Percentiles rank a stretch among this genome's conserved stretches.
Conservation (phyloP, 2,329 filamentous ascomycete species). For the Ustilaginoidea virens region DNA sequence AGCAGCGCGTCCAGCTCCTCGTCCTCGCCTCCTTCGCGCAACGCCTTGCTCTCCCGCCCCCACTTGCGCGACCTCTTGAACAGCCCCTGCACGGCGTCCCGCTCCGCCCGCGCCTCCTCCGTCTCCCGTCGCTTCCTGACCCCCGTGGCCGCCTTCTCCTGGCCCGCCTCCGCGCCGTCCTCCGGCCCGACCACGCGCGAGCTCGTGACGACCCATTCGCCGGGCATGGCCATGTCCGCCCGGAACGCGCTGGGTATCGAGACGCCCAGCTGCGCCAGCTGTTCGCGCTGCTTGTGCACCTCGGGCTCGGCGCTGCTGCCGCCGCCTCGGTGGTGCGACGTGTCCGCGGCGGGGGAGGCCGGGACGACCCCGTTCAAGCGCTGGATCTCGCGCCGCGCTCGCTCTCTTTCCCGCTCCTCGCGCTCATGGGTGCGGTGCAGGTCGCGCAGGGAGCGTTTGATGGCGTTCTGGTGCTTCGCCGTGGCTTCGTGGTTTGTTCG, state of each 20-base stretch:
- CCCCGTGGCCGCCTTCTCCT: conserved; percentile 31
- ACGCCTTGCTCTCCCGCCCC: conserved; percentile 37
- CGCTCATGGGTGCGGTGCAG: conserved; percentile 74
- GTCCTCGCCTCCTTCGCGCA: conserved; percentile 27
- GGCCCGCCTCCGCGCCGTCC: conserved; percentile 6
- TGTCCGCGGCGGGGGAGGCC: conserved; percentile 3
- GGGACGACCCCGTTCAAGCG: conserved; percentile 65
- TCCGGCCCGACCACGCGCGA: conserved; percentile 39
- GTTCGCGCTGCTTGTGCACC: conserved; percentile 69
- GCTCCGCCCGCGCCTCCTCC: conserved; percentile 45
- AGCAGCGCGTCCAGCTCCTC: conserved; percentile 49
- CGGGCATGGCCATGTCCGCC: conserved; percentile 70
- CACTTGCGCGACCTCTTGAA: conserved; percentile 44
- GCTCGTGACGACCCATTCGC: conserved; percentile 68
- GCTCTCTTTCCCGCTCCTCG: conserved; percentile 65
- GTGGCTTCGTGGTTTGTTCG: conserved; percentile 80
- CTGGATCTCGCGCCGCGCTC: conserved; percentile 71
- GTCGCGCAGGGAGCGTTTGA: conserved; percentile 81
- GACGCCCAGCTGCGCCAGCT: conserved; percentile 77
- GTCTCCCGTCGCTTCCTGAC: conserved; percentile 47
- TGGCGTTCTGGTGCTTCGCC: conserved; percentile 64
- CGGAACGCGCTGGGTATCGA: conserved; percentile 66
- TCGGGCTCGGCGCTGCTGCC: conserved; percentile 33
- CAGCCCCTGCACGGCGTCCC: conserved; percentile 39
- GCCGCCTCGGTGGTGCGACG: neutral